phyloP scores from a whole-genome alignment of 768 basidiomycete genomes.

The Sutorius australiensis region DNA sequence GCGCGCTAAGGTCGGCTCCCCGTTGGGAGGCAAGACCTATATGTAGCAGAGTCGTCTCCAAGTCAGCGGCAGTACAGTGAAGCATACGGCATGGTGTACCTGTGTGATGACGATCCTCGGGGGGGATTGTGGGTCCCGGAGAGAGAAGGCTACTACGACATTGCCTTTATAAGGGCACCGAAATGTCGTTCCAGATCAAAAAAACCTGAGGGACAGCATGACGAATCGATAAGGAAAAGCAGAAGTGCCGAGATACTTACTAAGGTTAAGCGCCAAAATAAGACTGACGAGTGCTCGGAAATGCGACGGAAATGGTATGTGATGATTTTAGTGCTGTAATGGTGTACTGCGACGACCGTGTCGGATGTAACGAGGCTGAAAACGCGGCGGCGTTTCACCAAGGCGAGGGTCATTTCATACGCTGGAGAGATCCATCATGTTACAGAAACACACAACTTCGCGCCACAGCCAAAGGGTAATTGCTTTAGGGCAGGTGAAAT shows the following conservation, averaged over 20 bases:
- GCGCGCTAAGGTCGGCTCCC: conserved; percentile 47
- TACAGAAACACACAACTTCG: not conserved
- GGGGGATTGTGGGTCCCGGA: conserved; percentile 34
- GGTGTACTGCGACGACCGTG: conserved; percentile 9
- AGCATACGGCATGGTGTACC: conserved; percentile 28
- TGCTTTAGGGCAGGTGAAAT: conserved; percentile 34
- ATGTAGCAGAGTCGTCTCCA: conserved; percentile 2
- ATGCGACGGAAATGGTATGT: conserved; percentile 24
- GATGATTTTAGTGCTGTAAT: conserved; percentile 18
- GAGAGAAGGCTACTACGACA: conserved; percentile 14
- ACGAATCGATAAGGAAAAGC: conserved; percentile 31
- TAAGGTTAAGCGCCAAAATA: conserved; percentile 15
- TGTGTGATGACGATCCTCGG: conserved; percentile 27
- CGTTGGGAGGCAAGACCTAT: conserved; percentile 39
- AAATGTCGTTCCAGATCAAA: conserved; percentile 22
- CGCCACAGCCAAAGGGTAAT: conserved; percentile 29
- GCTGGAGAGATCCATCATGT: conserved; percentile 10
- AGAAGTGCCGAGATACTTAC: conserved; percentile 23
- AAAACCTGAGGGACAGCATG: conserved; percentile 14
- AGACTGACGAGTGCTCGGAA: conserved; percentile 19
- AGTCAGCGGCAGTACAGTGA: conserved; percentile 9
- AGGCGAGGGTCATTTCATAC: conserved; percentile 9
- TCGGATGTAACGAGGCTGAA: conserved; percentile 9
- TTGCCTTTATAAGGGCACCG: conserved; percentile 31
- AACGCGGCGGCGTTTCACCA: conserved; percentile 9